phyloP scores from a whole-genome alignment of 164 flowering plant genomes.

The Paratinospora sagittata region DNA sequence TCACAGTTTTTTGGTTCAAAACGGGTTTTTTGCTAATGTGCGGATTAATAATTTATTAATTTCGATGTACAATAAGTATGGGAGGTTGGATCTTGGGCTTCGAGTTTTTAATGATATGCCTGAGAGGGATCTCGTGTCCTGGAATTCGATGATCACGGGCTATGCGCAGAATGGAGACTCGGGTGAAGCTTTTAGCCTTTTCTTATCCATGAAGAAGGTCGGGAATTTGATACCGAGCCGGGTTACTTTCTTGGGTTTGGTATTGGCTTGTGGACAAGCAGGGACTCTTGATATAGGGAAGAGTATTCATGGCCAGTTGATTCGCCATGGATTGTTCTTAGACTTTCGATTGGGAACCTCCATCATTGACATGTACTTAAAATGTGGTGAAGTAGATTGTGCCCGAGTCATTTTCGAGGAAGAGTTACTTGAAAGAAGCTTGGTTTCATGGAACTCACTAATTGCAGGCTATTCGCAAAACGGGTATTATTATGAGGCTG shows the following conservation, averaged over 20 bases:
- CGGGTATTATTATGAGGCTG: slow-evolving; percentile 30
- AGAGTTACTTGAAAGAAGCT: slow-evolving; percentile 27
- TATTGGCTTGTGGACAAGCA: slow-evolving; percentile 29
- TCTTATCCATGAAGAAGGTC: slow-evolving; percentile 21
- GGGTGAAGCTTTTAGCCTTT: slow-evolving; percentile 26
- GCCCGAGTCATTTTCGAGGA: slow-evolving; percentile 28
- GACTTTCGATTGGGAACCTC: slow-evolving; percentile 33
- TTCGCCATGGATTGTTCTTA: slow-evolving; percentile 20
- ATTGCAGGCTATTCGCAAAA: slow-evolving; percentile 34
- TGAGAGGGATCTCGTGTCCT: slow-evolving; percentile 33
- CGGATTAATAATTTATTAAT: slow-evolving; percentile 26
- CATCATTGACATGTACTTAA: slow-evolving; percentile 32
- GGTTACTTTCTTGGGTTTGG: slow-evolving; percentile 37
- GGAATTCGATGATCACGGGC: slow-evolving; percentile 35
- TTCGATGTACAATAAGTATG: slow-evolving; percentile 30
- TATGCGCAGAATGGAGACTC: slow-evolving; percentile 29
- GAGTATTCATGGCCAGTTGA: slow-evolving; percentile 32
- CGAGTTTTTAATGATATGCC: slow-evolving; percentile 25
- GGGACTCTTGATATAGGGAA: slow-evolving; percentile 21
- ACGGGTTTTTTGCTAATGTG: slow-evolving; percentile 17
- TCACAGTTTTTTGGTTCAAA: slow-evolving; percentile 19
- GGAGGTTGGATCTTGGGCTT: slow-evolving; percentile 26
- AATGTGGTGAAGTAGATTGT: slow-evolving; percentile 29
- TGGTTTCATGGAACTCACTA: slow-evolving; percentile 39
- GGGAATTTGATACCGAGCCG: slow-evolving; percentile 21